Evolutionary conservation across 352 stramenopile species (phyloP).

Genomic region (Blastocystis sp.): DNA sequence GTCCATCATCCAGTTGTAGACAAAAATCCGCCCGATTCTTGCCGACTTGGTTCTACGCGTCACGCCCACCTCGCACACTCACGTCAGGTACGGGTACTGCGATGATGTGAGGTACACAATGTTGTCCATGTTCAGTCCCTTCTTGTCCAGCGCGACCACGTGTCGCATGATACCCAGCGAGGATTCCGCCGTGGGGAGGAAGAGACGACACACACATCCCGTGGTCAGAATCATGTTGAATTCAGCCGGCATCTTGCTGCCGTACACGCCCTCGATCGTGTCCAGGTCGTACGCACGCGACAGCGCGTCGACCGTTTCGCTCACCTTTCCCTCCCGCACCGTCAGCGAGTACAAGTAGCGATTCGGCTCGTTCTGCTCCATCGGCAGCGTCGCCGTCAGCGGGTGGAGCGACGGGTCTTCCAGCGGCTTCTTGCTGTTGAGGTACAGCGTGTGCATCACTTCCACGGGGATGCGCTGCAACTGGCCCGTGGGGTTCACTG

Average conservation of each 20-base stretch:
- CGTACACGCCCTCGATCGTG: constrained; percentile 87
- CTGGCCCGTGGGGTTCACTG: constrained; percentile 88
- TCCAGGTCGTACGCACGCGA: background rate
- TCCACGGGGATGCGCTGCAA: constrained; percentile 81
- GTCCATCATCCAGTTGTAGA: constrained; percentile 29
- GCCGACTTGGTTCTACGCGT: constrained; percentile 75
- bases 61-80: constrained; percentile 77
- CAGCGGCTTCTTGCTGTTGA: constrained; percentile 48
- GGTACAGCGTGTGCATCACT: constrained; percentile 75
- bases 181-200: background rate
- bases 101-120: constrained; percentile 75
- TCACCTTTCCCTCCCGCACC: constrained; percentile 9
- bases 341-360: constrained; percentile 82
- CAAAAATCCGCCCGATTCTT: constrained; percentile 10
- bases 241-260: constrained; percentile 87
- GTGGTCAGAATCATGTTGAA: constrained; percentile 87
- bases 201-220: constrained; percentile 83
- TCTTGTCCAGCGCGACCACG: constrained; percentile 1
- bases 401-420: constrained; percentile 11
- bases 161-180: constrained; percentile 29
- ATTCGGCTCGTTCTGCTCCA: constrained; percentile 76
- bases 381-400: constrained; percentile 5
- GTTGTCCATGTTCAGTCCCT: constrained; percentile 71
- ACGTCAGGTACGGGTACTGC: constrained; percentile 76
- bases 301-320: constrained; percentile 4